Evolutionary conservation across 306 rosid species (phyloP).

Genomic region (Sechiopsis laciniata): DNA sequence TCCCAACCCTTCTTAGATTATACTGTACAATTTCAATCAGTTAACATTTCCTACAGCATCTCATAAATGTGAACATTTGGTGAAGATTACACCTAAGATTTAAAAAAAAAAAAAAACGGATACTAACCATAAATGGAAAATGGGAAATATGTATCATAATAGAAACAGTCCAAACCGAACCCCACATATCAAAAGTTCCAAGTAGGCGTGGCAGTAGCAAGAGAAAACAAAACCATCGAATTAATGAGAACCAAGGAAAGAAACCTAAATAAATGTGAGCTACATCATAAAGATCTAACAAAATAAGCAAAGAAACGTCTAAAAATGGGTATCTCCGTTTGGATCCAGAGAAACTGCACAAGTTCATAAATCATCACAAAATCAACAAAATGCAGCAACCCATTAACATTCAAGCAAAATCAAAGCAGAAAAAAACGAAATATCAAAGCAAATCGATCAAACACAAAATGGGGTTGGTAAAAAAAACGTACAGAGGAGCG

Average conservation of each 20-base stretch:
- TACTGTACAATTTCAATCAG: background rate
- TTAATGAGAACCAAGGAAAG: background rate
- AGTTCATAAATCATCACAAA: background rate
- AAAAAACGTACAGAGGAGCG: conserved; percentile 46
- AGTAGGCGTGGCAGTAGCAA: background rate
- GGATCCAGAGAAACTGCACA: conserved; percentile 14
- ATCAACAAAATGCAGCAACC: background rate
- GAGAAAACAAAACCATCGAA: background rate
- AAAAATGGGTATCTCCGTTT: background rate
- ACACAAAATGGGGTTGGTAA: background rate
- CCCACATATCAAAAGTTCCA: conserved; percentile 16
- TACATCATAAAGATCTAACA: conserved; percentile 6
- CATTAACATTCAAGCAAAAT: background rate
- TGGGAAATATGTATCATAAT: background rate
- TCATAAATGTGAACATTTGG: background rate
- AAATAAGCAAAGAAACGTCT: conserved; percentile 7
- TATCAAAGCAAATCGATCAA: background rate
- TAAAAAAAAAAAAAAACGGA: background rate
- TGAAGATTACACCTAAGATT: background rate
- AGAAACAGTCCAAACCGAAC: conserved; percentile 15
- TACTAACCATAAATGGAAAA: conserved; percentile 10
- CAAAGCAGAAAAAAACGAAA: background rate
- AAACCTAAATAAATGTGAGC: background rate
- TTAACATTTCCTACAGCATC: background rate
- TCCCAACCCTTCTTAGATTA: background rate